phyloP scores from a whole-genome alignment of 805 yeast species.

The Novakomyces olei region DNA sequence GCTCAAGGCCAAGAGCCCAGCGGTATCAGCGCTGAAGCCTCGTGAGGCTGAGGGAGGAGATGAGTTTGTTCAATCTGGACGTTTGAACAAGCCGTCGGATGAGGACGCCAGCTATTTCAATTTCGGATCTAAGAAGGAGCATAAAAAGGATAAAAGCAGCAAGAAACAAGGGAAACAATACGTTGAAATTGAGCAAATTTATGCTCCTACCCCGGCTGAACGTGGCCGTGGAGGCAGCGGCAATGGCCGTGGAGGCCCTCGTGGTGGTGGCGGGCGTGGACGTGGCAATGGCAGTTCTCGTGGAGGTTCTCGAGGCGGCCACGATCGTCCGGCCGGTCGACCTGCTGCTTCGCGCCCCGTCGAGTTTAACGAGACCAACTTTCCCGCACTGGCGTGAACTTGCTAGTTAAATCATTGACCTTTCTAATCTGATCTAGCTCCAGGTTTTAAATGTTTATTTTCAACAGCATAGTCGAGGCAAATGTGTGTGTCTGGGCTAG shows the following conservation, averaged over 20 bases:
- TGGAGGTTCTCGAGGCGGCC: neutral
- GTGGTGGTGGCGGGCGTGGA: constrained; percentile 1
- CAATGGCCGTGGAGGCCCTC: constrained; percentile 1
- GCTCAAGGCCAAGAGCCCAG: no score
- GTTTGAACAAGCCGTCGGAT: neutral
- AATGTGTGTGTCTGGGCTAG: no score
- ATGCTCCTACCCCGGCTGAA: neutral
- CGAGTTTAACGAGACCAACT: neutral
- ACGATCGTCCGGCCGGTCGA: neutral
- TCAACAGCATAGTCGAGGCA: no score
- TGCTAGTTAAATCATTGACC: no score
- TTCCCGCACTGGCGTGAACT: constrained; percentile 3
- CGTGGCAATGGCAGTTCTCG: constrained; percentile 1
- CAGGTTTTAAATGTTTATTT: no score
- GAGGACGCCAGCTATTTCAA: constrained; percentile 1
- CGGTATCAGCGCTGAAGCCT: constrained; percentile 2
- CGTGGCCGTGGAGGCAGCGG: neutral
- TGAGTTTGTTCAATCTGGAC: neutral
- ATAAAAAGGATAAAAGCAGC: constrained; percentile 2
- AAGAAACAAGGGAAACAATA: constrained; percentile 1
- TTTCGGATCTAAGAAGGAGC: neutral
- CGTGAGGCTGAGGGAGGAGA: neutral
- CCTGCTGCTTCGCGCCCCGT: neutral
- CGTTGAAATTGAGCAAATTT: constrained; percentile 4
- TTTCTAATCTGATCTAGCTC: no score